Base-by-base conservation (phyloP, 352 stramenopile genomes). In the Pythium vanterpoolii region DNA sequence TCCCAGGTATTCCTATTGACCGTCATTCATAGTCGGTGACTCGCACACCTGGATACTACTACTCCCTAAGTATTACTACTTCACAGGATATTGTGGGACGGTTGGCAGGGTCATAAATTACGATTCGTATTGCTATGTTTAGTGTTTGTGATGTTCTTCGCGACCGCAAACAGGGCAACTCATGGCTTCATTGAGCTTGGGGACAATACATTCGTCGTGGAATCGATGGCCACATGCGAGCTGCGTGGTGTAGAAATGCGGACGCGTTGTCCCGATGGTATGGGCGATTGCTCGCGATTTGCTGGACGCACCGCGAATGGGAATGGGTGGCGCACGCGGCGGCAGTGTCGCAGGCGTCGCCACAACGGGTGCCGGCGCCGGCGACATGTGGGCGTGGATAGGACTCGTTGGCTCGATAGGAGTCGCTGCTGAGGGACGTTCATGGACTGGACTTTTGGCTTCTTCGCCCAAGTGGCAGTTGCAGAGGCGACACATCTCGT, bases 141-240 rank as follows among this genome's bases (percentile, higher is more conserved):
- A n/a, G n/a, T n/a, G n/a, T n/a, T 33, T n/a, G 13, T 18, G 44
- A 28, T 14, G 31, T 49, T 76, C 64, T 9, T 65, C 34, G 42
- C 65, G 73, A 21, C 74, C 73, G 57, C 80, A 88, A 2, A 74
- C 82, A 3, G 77, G 80, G 47, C 80, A 88, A 0, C 42, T 39
- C 51, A 89, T 64, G 18, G 60, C 69, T 56, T 83, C 73, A 62
- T 90, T 90, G 7, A 89, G 73, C 43, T 71, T 73, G 5, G 73
- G 73, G 21, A 88, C 74, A 62, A 87, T 87, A 63, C 80, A 88
- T 59, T 90, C 77, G 55, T 90, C 79, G 61, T 87, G 77, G 64
- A 87, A 87, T 34, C 80, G 74, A 49, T 87, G 77, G 30, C 81
- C 74, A 33, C 80, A 90, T 21, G 60, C 66, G 24, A 90, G 68